phyloP scores from a whole-genome alignment of 305 asterid genomes.

The Fraxinus albicans region DNA sequence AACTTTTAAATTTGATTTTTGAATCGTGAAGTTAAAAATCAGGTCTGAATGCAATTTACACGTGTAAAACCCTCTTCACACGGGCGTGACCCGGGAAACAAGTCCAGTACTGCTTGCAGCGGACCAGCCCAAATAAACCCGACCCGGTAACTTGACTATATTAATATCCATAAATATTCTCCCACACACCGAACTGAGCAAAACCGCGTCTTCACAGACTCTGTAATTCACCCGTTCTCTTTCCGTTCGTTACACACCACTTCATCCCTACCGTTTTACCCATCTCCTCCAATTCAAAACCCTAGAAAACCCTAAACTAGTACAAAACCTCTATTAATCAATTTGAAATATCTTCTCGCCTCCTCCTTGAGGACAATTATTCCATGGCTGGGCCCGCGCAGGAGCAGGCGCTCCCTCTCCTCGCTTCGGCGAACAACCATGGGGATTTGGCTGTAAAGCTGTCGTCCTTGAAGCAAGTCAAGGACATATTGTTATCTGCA shows the following conservation, averaged over 20 bases:
- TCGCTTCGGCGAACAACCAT: slow-evolving; percentile 89
- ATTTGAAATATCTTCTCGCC: neutral
- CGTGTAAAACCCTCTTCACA: too few species aligned
- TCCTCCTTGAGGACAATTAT: neutral
- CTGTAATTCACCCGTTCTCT: neutral
- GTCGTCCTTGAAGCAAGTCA: slow-evolving; percentile 82
- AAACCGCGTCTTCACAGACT: neutral
- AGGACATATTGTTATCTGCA: slow-evolving; percentile 59
- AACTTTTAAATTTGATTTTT: too few species aligned
- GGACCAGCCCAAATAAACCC: neutral
- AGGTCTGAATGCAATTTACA: too few species aligned
- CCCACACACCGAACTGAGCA: neutral
- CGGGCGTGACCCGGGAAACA: too few species aligned
- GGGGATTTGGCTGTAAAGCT: slow-evolving; percentile 89
- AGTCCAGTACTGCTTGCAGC: neutral
- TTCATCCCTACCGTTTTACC: neutral
- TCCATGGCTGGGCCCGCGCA: slow-evolving; percentile 62
- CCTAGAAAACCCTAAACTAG: slow-evolving; percentile 39
- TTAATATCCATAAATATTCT: neutral
- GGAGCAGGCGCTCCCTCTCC: slow-evolving; percentile 85
- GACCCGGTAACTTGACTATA: neutral
- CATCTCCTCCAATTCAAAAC: slow-evolving; percentile 38
- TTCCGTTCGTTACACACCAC: neutral
- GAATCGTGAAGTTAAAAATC: too few species aligned
- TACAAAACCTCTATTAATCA: neutral